phyloP scores from a whole-genome alignment of 805 yeast genomes.

The Grigorovia transvaalensis region DNA sequence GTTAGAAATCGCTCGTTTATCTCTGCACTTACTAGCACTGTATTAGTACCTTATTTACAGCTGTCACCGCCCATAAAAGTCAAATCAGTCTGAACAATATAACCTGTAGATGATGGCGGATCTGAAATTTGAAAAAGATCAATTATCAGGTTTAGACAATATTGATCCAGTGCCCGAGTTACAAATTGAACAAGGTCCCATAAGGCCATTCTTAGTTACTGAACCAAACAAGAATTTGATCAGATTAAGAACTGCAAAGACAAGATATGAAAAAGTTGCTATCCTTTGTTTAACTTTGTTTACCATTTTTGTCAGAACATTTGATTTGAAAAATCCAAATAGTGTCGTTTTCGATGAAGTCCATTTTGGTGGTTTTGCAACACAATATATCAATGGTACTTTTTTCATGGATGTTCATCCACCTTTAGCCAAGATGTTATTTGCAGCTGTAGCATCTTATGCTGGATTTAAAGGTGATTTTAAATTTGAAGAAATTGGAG shows the following conservation, averaged over 20 bases:
- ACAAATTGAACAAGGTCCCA: constrained; percentile 38
- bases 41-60: no score
- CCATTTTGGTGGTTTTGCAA: constrained; percentile 94
- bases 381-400: constrained; percentile 56
- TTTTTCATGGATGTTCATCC: constrained; percentile 74
- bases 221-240: constrained; percentile 36
- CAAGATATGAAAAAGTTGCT: constrained; percentile 33
- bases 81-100: no score
- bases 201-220: constrained; percentile 45
- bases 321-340: constrained; percentile 53
- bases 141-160: not conserved
- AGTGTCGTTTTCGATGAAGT: constrained; percentile 90
- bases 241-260: constrained; percentile 32
- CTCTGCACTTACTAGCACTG: no score
- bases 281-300: constrained; percentile 37
- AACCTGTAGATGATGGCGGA: not conserved
- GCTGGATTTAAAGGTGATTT: constrained; percentile 70
- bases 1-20: no score
- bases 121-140: constrained; percentile 25
- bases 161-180: constrained; percentile 37
- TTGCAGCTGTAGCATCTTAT: constrained; percentile 55
- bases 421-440: constrained; percentile 67
- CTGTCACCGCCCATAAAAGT: no score
- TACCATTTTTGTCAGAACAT: constrained; percentile 51
- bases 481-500: constrained; percentile 56